Percentiles rank a stretch among this genome's conserved stretches.
Conservation (phyloP, 768 basidiomycete species). For the Rhizopogon sp. region DNA sequence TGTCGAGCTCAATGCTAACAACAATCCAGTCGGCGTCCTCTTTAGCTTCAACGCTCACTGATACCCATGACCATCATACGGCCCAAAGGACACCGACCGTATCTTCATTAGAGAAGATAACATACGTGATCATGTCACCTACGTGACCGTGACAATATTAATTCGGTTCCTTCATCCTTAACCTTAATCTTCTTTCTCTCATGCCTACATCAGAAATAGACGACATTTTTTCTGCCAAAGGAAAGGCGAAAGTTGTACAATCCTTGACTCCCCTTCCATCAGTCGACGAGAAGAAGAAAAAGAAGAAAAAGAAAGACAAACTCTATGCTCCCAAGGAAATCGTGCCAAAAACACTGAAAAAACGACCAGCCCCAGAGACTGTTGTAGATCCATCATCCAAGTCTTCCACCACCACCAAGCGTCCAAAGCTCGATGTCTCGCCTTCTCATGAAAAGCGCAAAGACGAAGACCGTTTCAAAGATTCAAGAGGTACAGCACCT, state of each 20-base stretch:
- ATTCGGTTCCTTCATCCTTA: slow-evolving; percentile 6
- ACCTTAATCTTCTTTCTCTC: slow-evolving; percentile 7
- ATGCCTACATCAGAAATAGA: slow-evolving; percentile 76
- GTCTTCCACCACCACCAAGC: slow-evolving; percentile 28
- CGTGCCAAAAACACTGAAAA: slow-evolving; percentile 17
- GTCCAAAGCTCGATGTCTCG: slow-evolving; percentile 27
- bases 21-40: too few relatives aligned
- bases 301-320: slow-evolving; percentile 33
- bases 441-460: slow-evolving; percentile 19
- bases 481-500: slow-evolving; percentile 70
- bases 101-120: not conserved
- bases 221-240: slow-evolving; percentile 69
- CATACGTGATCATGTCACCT: not conserved
- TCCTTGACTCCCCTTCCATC: slow-evolving; percentile 24
- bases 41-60: not conserved
- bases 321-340: not conserved
- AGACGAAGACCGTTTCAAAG: slow-evolving; percentile 51
- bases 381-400: slow-evolving; percentile 58
- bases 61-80: not conserved
- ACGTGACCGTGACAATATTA: not conserved
- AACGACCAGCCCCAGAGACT: slow-evolving; percentile 46
- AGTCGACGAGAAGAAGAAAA: slow-evolving; percentile 34
- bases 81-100: too few relatives aligned
- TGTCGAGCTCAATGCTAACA: not conserved
- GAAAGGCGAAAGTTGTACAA: slow-evolving; percentile 24